A percentile compares a stretch with the other conserved stretches of the same genome.
Evolutionary conservation across 768 basidiomycete species (phyloP).

Genomic region (Phallus indusiatus): DNA sequence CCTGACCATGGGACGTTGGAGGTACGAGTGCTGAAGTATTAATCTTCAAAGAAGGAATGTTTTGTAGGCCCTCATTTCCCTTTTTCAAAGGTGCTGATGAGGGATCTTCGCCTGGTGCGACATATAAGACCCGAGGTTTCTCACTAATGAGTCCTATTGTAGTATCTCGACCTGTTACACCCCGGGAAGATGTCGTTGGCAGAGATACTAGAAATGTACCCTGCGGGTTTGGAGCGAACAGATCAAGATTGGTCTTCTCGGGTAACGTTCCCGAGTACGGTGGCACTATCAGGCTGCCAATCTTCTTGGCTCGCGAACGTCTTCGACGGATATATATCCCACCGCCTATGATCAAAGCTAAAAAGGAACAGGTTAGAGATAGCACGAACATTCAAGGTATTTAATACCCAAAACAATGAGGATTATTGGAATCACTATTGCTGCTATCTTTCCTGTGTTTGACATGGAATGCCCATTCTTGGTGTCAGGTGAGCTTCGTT

Average conservation of each 20-base stretch:
- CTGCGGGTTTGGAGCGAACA: background rate
- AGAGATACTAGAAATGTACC: background rate
- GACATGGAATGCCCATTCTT: background rate
- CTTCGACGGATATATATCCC: background rate
- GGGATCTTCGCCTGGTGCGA: background rate
- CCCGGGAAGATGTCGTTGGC: background rate
- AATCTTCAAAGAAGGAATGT: background rate
- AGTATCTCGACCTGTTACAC: background rate
- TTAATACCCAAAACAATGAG: background rate
- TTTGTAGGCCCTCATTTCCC: background rate
- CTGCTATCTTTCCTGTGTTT: background rate
- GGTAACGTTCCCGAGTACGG: background rate
- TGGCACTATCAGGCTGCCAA: background rate
- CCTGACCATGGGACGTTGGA: background rate
- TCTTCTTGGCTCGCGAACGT: background rate
- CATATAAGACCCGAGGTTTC: conserved; percentile 3
- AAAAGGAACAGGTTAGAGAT: background rate
- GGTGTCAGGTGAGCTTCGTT: background rate
- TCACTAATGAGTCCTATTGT: background rate
- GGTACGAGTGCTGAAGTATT: background rate
- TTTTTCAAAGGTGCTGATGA: background rate
- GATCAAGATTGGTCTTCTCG: background rate
- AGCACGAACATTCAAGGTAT: background rate
- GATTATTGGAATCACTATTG: background rate
- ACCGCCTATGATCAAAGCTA: background rate